Conservation (phyloP, 495 filamentous ascomycete genomes). For the Diplogelasinospora grovesii region DNA sequence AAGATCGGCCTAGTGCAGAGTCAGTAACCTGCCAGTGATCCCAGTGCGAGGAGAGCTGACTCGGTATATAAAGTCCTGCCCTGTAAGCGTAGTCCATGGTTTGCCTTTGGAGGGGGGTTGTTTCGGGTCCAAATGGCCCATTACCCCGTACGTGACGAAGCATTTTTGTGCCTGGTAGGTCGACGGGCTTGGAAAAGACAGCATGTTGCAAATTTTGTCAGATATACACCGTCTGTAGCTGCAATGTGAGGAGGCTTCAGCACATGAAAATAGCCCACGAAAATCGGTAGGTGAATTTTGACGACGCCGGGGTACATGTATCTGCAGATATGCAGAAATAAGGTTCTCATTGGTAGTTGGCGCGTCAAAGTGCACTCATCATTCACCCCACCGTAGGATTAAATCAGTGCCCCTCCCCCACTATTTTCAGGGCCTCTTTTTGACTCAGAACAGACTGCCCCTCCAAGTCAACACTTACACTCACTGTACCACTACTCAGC, state of each 20-base stretch:
- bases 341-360: conserved; percentile 6
- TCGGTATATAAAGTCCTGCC: conserved; percentile 70
- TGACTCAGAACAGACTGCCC: too few relatives aligned
- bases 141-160: conserved; percentile 59
- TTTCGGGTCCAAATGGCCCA: conserved; percentile 60
- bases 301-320: conserved; percentile 2
- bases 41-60: too few relatives aligned
- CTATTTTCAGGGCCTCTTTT: too few relatives aligned
- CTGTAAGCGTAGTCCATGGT: conserved; percentile 62
- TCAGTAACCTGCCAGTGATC: neutral
- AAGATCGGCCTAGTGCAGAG: conserved; percentile 55
- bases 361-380: neutral
- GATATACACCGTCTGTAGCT: too few relatives aligned
- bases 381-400: conserved; percentile 4
- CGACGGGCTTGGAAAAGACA: conserved; percentile 48
- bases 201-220: too few relatives aligned
- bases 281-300: neutral
- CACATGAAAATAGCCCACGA: too few relatives aligned
- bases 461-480: too few relatives aligned
- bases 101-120: conserved; percentile 65
- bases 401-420: too few relatives aligned
- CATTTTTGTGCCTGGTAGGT: conserved; percentile 62
- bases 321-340: too few relatives aligned
- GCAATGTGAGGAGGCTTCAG: too few relatives aligned
- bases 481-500: too few relatives aligned